Conservation (phyloP, 2,329 filamentous ascomycete genomes). For the Penicillium hesseltinei region DNA sequence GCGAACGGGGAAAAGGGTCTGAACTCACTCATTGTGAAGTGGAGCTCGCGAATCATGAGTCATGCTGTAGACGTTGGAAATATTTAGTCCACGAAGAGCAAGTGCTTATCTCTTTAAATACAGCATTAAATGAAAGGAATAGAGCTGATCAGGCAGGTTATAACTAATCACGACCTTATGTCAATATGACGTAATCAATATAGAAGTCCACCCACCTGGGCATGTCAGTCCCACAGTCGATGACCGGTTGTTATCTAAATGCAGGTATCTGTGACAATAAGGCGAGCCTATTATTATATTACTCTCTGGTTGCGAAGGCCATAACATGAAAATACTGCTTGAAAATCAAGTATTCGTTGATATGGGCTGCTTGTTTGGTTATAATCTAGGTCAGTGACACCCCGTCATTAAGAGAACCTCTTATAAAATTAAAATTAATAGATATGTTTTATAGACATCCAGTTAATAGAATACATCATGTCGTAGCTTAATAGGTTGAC, state of each 20-base stretch:
- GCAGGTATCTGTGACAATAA: neutral
- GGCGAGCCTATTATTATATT: neutral
- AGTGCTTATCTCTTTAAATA: neutral
- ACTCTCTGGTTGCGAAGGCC: neutral
- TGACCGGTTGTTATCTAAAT: neutral
- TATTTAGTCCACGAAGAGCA: neutral
- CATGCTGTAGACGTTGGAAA: neutral
- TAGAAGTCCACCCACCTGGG: neutral
- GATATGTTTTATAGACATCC: neutral
- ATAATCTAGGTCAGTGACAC: neutral
- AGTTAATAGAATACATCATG: neutral
- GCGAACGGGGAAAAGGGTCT: neutral
- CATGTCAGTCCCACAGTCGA: neutral
- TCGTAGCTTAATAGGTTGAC: neutral
- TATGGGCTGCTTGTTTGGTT: neutral
- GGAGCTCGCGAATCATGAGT: neutral
- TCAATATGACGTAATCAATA: neutral
- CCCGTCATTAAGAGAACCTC: neutral
- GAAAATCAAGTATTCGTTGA: neutral
- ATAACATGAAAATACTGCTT: neutral
- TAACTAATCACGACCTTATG: neutral
- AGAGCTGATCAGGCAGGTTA: neutral
- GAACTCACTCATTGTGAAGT: neutral
- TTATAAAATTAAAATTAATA: neutral
- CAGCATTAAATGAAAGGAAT: neutral